phyloP scores from a whole-genome alignment of 345 rosid species.

The Brassica juncea region DNA sequence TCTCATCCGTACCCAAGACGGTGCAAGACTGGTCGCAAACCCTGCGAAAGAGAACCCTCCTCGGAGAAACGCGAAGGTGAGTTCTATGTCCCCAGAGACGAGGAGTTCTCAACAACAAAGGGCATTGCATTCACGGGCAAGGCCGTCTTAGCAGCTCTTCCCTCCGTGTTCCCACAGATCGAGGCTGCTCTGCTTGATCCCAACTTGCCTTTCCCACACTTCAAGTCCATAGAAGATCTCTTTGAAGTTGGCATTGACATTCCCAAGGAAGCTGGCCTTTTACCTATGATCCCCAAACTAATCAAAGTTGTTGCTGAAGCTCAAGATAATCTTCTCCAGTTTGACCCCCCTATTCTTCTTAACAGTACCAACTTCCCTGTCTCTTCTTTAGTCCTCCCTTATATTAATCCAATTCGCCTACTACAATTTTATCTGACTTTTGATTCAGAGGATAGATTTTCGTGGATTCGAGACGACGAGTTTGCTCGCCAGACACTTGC shows the following conservation, averaged over 20 bases:
- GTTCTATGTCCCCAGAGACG: constrained; percentile 81
- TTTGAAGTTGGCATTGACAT: constrained; percentile 63
- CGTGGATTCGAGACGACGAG: constrained; percentile 81
- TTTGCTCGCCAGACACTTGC: constrained; percentile 76
- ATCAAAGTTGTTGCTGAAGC: constrained; percentile 48
- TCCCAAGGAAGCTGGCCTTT: constrained; percentile 40
- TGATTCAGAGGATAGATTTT: constrained; percentile 63
- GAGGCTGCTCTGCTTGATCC: constrained; percentile 48
- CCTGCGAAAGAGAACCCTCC: constrained; percentile 29
- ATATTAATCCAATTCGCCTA: background rate
- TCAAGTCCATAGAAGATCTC: constrained; percentile 62
- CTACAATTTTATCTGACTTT: background rate
- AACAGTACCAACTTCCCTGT: constrained; percentile 36
- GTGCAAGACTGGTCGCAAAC: constrained; percentile 56
- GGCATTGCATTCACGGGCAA: constrained; percentile 55
- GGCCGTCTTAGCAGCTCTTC: constrained; percentile 57
- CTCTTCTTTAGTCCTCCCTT: background rate
- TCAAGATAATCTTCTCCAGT: constrained; percentile 49
- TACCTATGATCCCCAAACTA: constrained; percentile 56
- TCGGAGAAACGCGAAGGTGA: constrained; percentile 47
- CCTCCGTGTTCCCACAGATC: constrained; percentile 58
- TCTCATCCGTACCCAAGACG: constrained; percentile 59
- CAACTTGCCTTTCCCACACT: constrained; percentile 56
- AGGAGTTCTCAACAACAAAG: constrained; percentile 62
- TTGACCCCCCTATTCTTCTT: constrained; percentile 56